Percentiles rank a stretch among this genome's conserved stretches.
These are phyloP conservation scores for Penicillium atrosanguineum DNA, from an alignment of 495 filamentous ascomycete genomes.

Conservation along the genomic window DNA sequence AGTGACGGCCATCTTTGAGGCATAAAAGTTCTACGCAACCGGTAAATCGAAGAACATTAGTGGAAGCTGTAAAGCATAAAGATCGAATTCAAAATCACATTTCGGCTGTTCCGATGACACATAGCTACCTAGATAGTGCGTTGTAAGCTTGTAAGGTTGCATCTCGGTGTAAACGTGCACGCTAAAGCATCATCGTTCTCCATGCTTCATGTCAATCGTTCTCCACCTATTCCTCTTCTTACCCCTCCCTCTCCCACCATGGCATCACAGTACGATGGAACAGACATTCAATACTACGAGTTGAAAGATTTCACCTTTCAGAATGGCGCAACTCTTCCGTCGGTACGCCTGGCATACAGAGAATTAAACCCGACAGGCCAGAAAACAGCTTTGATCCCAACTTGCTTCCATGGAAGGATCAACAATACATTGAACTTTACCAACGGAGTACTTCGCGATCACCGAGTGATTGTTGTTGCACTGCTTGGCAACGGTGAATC, in stretches of 20 bases:
- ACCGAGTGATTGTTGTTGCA: conserved; percentile 60
- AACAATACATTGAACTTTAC: conserved; percentile 43
- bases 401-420: conserved; percentile 48
- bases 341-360: conserved; percentile 42
- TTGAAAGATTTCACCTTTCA: conserved; percentile 41
- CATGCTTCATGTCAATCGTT: not conserved
- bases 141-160: too few species aligned
- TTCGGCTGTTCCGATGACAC: too few species aligned
- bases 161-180: too few species aligned
- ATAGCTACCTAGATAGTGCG: too few species aligned
- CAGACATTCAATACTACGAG: conserved; percentile 29
- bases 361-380: conserved; percentile 35
- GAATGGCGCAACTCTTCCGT: conserved; percentile 23
- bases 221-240: not conserved
- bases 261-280: conserved; percentile 2
- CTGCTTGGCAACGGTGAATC: conserved; percentile 68
- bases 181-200: too few species aligned
- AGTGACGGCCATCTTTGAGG: conserved; percentile 22
- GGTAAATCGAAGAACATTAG: too few species aligned
- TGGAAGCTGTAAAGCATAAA: too few species aligned
- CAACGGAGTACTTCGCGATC: conserved; percentile 46
- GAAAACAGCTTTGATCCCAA: conserved; percentile 43
- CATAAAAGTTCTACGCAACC: too few species aligned
- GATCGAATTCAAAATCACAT: too few species aligned
- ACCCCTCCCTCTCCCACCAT: conserved; percentile 2